Base-by-base conservation (phyloP, 2,329 filamentous ascomycete genomes). In the Epichloe glyceriae region DNA sequence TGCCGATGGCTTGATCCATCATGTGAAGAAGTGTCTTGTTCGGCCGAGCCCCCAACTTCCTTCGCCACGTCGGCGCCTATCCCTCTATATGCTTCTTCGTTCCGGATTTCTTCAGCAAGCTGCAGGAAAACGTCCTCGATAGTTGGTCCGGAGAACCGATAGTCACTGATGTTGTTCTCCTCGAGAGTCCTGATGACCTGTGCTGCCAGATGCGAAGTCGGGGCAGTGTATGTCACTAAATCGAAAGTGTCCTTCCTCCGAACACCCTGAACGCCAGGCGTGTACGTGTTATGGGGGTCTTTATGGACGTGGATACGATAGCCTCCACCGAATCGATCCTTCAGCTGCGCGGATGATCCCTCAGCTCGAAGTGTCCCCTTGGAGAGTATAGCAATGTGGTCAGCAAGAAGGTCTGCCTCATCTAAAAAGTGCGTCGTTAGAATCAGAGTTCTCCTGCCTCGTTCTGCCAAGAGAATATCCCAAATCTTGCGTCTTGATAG, bases 361-460 rank as follows among this genome's bases (percentile, higher is more conserved):
- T 88, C 75, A 0, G 87, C 88, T 51, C 88, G 86, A 2, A 95
- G 73, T 2, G 80, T 82, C 19, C 90, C 90, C 62, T 88, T 90
- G 3, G 88, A 94, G 11, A 96, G 70, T 49, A 96, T 88, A 2
- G 84, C 86, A 56, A 96, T 94, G 54, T 90, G 84, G 61, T 96
- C 91, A 0, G 89, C 85, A 1, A 96, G 75, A 1, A 95, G 73
- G 61, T 96, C 90, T 0, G 90, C 91, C 66, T 96, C 91, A 60
- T 96, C 91, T 8, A 96, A 74, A 65, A 95, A 96, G 64, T 96
- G 91, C 0, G 90, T 96, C 0, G 90, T 96, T 52, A 96, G 67
- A 41, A 96, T 79, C 58, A 95, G 86, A 0, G 90, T 95, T 41
- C 90, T 75, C 53, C 75, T 75, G 19, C 88, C 89, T 52, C 90